phyloP scores from a whole-genome alignment of 2,329 filamentous ascomycete species.

The Nigrograna mackinnonii region DNA sequence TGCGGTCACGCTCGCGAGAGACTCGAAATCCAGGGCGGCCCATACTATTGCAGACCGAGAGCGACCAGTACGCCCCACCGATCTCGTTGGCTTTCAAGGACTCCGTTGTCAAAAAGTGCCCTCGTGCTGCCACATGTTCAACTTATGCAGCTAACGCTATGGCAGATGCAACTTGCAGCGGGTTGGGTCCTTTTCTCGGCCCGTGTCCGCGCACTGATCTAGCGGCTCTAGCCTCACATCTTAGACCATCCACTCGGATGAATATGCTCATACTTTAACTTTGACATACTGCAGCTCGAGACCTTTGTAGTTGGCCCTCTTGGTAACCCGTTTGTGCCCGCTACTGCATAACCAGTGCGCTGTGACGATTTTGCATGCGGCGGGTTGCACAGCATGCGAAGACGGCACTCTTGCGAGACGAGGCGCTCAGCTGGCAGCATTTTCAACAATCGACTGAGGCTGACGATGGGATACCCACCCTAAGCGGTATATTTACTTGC shows the following conservation, averaged over 20 bases:
- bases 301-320: not conserved
- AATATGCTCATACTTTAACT: conserved; percentile 6
- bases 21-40: conserved; percentile 29
- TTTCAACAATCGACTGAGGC: no score
- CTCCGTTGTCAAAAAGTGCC: conserved; percentile 33
- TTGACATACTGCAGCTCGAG: conserved; percentile 21
- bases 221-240: conserved; percentile 34
- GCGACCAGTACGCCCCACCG: conserved; percentile 35
- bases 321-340: conserved; percentile 23
- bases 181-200: conserved; percentile 33
- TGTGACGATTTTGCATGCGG: conserved; percentile 1
- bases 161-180: conserved; percentile 29
- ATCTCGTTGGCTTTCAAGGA: conserved; percentile 39
- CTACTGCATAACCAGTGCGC: conserved; percentile 22
- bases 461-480: no score
- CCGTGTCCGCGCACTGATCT: conserved; percentile 29
- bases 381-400: no score
- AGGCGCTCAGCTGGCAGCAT: no score
- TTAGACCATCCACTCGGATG: conserved; percentile 15
- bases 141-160: conserved; percentile 40
- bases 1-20: conserved; percentile 27
- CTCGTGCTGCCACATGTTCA: conserved; percentile 45
- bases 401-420: no score
- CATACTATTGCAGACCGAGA: conserved; percentile 35
- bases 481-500: no score